These are phyloP conservation scores for Rhodotorula sp. DNA, from an alignment of 1,284 basidiomycete species.

Conservation along the genomic window DNA sequence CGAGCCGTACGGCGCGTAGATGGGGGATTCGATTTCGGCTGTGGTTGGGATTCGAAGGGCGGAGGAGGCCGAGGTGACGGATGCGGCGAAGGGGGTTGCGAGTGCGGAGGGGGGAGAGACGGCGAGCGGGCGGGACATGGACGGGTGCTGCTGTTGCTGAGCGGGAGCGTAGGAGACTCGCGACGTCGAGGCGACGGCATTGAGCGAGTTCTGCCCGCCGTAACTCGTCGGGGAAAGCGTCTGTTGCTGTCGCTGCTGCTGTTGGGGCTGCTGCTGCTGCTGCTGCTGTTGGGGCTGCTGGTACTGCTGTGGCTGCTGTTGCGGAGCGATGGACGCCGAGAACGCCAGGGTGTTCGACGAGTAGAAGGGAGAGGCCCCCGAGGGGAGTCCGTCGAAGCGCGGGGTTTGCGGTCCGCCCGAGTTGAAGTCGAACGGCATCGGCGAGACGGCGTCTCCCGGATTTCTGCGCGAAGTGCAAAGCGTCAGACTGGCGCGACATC, in stretches of 20 bases:
- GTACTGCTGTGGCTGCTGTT: not conserved
- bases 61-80: not conserved
- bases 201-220: not conserved
- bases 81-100: not conserved
- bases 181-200: conserved; percentile 20
- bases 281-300: conserved; percentile 6
- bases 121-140: not conserved
- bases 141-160: not conserved
- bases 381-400: not conserved
- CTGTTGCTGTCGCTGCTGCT: conserved; percentile 12
- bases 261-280: not conserved
- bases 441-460: not conserved
- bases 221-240: not conserved
- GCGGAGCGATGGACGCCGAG: not conserved
- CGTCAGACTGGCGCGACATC: too few relatives aligned
- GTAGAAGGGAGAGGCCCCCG: conserved; percentile 11
- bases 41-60: not conserved
- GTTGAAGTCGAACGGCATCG: conserved; percentile 13
- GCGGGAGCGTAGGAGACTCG: conserved; percentile 1
- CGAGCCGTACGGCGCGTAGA: conserved; percentile 44
- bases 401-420: not conserved
- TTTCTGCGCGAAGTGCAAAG: not conserved
- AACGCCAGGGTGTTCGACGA: not conserved
- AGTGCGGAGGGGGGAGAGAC: not conserved
- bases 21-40: conserved; percentile 25